Evolutionary conservation across 2,329 filamentous ascomycete species (phyloP), one percentile per base, ranked within the genome.

Genomic region (Blastomyces emzantsi): DNA sequence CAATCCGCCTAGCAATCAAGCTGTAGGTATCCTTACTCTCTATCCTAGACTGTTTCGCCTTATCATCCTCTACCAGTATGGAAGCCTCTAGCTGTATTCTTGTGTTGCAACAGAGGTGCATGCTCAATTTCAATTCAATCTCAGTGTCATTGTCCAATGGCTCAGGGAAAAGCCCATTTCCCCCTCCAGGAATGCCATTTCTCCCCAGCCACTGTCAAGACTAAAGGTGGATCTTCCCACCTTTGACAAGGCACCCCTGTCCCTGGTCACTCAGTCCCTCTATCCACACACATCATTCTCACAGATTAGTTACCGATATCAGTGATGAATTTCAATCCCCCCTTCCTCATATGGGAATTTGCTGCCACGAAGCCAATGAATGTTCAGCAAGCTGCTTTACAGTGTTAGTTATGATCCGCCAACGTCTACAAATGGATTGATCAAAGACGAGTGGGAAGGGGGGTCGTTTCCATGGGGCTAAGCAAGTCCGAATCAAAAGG

Each of bases 51-150:
- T n/a, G 41, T 47, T 41, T 30, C 25, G 9, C 41, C 15, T 25
- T 59, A 25, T 45, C 41, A 25, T 25, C 9, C 39, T 30, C 41
- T 25, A 45, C 39, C 25, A 30, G 57, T 28, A 58, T 58, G 22
- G 52, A 33, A 25, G 19, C 17, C 43, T 59, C 57, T 28, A 22
- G 45, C 22, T 17, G 57, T 59, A 22, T 15, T 22, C 25, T n/a
- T 19, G 36, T 25, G 57, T n/a, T 59, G 57, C 57, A 30, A 30
- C 33, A 19, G 57, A 8, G 39, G 57, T 41, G 57, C 57, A n/a
- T 59, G 54, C 19, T 54, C 51, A 19, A n/a, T 59, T 47, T 59
- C 22, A 30, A 59, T 59, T 43, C 41, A 59, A 59, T 25, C 41
- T 59, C 36, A 59, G 30, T 13, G 41, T 25, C 36, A 59, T 33